phyloP scores from a whole-genome alignment of 768 basidiomycete species.

The Roridomyces roridus region DNA sequence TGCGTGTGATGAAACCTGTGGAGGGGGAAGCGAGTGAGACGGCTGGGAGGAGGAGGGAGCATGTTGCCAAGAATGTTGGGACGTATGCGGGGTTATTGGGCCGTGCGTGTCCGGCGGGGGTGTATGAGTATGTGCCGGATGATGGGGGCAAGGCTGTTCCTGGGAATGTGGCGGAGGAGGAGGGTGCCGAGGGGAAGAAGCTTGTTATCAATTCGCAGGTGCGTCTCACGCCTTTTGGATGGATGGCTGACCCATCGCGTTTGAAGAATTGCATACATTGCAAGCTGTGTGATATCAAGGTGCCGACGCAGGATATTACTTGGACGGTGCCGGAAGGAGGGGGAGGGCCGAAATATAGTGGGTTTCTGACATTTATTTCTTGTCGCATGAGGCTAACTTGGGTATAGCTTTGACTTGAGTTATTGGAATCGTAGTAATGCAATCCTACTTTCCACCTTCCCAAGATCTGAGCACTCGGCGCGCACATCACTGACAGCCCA shows the following conservation, averaged over 20 bases:
- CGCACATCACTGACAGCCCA: too few relatives aligned
- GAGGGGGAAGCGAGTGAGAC: conserved; percentile 43
- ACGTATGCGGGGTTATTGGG: conserved; percentile 91
- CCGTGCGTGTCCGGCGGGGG: conserved; percentile 90
- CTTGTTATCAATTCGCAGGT: conserved; percentile 97
- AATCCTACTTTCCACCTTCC: too few relatives aligned
- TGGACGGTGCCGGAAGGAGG: conserved; percentile 98
- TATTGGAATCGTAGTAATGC: too few relatives aligned
- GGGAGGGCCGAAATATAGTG: conserved; percentile 96
- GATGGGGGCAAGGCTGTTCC: conserved; percentile 42
- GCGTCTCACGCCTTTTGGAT: conserved; percentile 20
- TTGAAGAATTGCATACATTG: conserved; percentile 89
- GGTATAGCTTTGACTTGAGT: conserved; percentile 17
- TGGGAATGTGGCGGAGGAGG: conserved; percentile 40
- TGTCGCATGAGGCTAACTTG: not conserved
- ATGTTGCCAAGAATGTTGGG: conserved; percentile 76
- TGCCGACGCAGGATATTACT: conserved; percentile 94
- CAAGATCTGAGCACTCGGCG: too few relatives aligned
- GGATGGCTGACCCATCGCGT: not conserved
- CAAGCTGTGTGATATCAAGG: conserved; percentile 96
- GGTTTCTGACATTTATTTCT: conserved; percentile 26
- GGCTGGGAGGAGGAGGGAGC: conserved; percentile 53
- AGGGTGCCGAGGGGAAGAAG: conserved; percentile 82
- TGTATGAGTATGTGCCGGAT: conserved; percentile 93
- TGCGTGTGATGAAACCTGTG: conserved; percentile 59